Base-by-base conservation (phyloP, 495 filamentous ascomycete species). In the Neurospora sp. region DNA sequence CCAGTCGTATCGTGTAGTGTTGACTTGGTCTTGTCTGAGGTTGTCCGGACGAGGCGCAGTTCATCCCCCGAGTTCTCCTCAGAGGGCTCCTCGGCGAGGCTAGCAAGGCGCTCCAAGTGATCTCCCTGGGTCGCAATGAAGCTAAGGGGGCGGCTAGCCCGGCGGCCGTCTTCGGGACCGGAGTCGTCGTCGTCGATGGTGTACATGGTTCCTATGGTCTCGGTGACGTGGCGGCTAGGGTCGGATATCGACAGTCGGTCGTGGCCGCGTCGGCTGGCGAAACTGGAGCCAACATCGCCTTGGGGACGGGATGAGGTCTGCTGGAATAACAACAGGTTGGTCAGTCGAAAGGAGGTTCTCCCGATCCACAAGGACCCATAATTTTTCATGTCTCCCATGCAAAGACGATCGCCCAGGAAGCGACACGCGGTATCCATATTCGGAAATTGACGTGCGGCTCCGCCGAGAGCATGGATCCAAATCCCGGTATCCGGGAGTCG, bases 161-260 rank as follows among this genome's bases (percentile, higher is more conserved):
- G 76, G 81, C 79, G 74, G 84, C 79, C 39, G 84, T 89, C 76
- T 82, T 82, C 82, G 60, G 82, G 79, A 27, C 78, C 83, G 35
- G 82, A 78, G 73, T 84, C 81, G 70, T 84, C 84, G 71, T 84
- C 84, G 78, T 93, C 91, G 80, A 92, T 62, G 27, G 27, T 93
- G 84, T 99, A 99, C 90, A 98, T 91, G 79, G 96, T 93, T 44
- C 94, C 95, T 79, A 99, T 98, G 66, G 95, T 93, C 80, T 99
- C 96, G 44, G 96, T 99, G 80, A 98, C 95, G 89, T 99, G 96
- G 85, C 98, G 95, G 82, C 89, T 93, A 37, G 87, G 83, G 78
- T 89, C 87, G 73, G 86, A 88, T 76, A 89, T 88, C 72, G 87
- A 89, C 46, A 88, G 85, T 78, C 87, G 85, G 76, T 76, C 85